Conservation (phyloP, 139 green algal genomes). For the Coccomyxa sp. region DNA sequence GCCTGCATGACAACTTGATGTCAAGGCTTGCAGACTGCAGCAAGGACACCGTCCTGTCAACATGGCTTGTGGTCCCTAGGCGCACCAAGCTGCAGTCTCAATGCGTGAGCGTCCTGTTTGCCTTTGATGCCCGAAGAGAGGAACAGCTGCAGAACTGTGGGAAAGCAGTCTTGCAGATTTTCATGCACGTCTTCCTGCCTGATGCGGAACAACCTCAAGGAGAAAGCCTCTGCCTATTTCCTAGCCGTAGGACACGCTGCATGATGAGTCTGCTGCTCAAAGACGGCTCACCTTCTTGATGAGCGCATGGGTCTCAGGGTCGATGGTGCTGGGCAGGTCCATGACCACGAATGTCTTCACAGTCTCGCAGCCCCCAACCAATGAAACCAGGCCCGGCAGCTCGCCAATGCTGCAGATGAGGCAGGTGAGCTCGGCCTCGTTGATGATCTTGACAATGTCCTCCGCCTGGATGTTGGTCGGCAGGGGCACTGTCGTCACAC, state of each 20-base stretch:
- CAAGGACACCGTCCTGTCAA: background rate
- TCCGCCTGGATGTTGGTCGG: background rate
- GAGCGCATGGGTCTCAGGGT: background rate
- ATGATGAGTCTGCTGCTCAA: background rate
- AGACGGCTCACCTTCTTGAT: background rate
- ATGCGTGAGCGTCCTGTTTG: too few relatives aligned
- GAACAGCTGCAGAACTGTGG: too few relatives aligned
- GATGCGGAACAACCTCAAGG: too few relatives aligned
- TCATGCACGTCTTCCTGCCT: too few relatives aligned
- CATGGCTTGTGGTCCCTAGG: background rate
- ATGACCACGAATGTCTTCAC: background rate
- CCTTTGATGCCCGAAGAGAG: too few relatives aligned
- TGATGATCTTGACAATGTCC: background rate
- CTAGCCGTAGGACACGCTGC: background rate
- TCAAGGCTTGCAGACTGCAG: background rate
- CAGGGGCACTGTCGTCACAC: background rate
- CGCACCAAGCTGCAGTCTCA: background rate
- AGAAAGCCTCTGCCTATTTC: background rate
- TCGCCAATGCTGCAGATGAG: background rate
- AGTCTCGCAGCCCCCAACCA: background rate
- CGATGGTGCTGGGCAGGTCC: background rate
- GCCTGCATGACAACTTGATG: background rate
- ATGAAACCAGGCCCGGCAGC: background rate
- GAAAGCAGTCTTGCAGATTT: too few relatives aligned
- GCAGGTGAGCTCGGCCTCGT: background rate